phyloP scores from a whole-genome alignment of 2,329 filamentous ascomycete species.

The Daldinia eschscholtzii region DNA sequence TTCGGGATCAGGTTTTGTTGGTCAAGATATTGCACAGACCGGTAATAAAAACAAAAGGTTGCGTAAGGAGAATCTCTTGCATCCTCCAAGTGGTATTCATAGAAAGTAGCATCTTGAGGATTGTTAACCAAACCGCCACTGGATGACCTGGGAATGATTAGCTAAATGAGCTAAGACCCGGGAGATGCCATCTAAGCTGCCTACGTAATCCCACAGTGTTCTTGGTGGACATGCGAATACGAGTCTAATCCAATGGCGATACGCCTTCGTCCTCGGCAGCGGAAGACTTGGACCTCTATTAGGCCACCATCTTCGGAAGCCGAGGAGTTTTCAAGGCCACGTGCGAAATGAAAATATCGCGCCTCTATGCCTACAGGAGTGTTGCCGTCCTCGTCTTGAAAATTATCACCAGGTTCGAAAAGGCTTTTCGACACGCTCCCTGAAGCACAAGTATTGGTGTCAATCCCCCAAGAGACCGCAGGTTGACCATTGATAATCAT shows the following conservation, averaged over 20 bases:
- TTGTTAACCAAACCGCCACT: conserved; percentile 66
- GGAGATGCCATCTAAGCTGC: conserved; percentile 43
- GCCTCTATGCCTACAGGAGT: conserved; percentile 60
- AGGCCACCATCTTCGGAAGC: conserved; percentile 67
- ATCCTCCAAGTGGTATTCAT: conserved; percentile 66
- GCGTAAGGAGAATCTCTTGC: conserved; percentile 65
- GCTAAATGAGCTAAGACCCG: conserved; percentile 24
- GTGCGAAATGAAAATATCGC: conserved; percentile 65
- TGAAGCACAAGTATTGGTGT: conserved; percentile 52
- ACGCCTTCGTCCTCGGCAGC: conserved; percentile 62
- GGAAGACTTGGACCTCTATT: conserved; percentile 66
- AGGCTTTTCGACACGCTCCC: conserved; percentile 62
- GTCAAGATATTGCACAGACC: conserved; percentile 63
- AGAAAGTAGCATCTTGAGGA: conserved; percentile 64
- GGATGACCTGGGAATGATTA: conserved; percentile 57
- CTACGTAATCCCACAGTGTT: conserved; percentile 67
- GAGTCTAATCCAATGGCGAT: conserved; percentile 57
- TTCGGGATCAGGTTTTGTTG: conserved; percentile 62
- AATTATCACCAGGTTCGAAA: conserved; percentile 61
- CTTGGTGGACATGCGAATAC: conserved; percentile 64
- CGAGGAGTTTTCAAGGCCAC: conserved; percentile 53
- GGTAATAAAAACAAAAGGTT: conserved; percentile 69
- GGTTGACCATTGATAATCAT: conserved; percentile 66
- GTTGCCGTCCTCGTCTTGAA: conserved; percentile 56
- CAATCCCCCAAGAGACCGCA: conserved; percentile 66